Percentiles rank a stretch among this genome's conserved stretches.
phyloP scores from a whole-genome alignment of 2,329 filamentous ascomycete species.

The Fusarium sp. region DNA sequence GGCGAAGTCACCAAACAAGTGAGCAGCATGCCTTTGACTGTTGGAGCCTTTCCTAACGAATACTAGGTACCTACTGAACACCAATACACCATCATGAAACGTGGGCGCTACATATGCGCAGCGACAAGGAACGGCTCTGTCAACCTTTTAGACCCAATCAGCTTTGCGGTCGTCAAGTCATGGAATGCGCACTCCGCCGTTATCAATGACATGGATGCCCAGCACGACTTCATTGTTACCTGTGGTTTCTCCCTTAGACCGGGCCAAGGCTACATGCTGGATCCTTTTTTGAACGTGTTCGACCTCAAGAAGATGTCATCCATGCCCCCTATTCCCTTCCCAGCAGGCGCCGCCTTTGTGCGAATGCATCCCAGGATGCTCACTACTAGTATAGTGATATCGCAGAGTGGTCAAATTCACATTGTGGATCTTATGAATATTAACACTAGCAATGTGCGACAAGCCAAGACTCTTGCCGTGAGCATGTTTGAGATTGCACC shows the following conservation, averaged over 20 bases:
- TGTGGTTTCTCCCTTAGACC: slow-evolving; percentile 92
- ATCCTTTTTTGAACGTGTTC: slow-evolving; percentile 94
- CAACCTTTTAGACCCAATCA: slow-evolving; percentile 85
- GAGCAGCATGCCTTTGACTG: background rate
- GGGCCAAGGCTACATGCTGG: slow-evolving; percentile 78
- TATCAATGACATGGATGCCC: slow-evolving; percentile 97
- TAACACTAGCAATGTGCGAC: slow-evolving; percentile 85
- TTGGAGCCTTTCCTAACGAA: slow-evolving; percentile 47
- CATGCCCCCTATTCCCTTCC: slow-evolving; percentile 90
- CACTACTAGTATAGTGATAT: slow-evolving; percentile 93
- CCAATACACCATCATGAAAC: slow-evolving; percentile 92
- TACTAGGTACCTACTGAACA: slow-evolving; percentile 74
- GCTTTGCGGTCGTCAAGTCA: slow-evolving; percentile 80
- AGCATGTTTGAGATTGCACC: slow-evolving; percentile 87
- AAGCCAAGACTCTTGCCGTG: slow-evolving; percentile 80
- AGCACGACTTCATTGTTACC: slow-evolving; percentile 93
- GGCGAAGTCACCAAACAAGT: slow-evolving; percentile 78
- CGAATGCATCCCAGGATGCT: slow-evolving; percentile 96
- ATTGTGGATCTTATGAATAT: slow-evolving; percentile 96
- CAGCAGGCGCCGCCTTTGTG: slow-evolving; percentile 91
- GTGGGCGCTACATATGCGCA: slow-evolving; percentile 89
- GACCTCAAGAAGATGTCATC: slow-evolving; percentile 91
- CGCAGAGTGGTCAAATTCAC: slow-evolving; percentile 92
- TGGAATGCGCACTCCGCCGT: slow-evolving; percentile 92
- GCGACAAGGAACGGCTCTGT: slow-evolving; percentile 86